Evolutionary conservation across 768 basidiomycete species (phyloP).

Genomic region (Jaapia argillacea): DNA sequence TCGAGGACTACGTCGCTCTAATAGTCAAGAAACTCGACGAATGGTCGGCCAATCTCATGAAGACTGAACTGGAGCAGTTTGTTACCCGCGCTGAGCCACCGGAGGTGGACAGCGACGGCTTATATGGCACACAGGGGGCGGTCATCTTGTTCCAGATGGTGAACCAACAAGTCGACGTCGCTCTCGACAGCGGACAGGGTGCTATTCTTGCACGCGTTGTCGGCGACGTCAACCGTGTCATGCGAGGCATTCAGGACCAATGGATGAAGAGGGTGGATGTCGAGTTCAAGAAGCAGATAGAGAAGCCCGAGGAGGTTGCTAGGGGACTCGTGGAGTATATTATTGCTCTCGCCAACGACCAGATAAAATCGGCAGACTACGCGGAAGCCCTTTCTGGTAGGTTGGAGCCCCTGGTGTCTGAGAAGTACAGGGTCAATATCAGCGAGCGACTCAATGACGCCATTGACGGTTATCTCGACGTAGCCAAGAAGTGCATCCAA

Average conservation of each 20-base stretch:
- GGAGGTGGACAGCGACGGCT: conserved; percentile 80
- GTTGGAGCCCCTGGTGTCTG: conserved; percentile 84
- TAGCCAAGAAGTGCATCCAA: conserved; percentile 95
- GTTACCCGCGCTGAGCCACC: conserved; percentile 74
- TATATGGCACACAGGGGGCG: conserved; percentile 83
- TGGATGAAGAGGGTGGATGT: conserved; percentile 78
- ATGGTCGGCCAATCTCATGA: conserved; percentile 93
- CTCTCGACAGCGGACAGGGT: conserved; percentile 92
- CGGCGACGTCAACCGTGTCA: conserved; percentile 79
- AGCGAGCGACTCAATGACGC: conserved; percentile 87
- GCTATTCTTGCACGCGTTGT: conserved; percentile 87
- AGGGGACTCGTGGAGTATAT: conserved; percentile 92
- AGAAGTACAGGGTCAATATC: conserved; percentile 81
- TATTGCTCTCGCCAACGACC: conserved; percentile 95
- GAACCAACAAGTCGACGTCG: conserved; percentile 92
- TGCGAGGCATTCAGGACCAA: conserved; percentile 79
- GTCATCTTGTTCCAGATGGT: conserved; percentile 98
- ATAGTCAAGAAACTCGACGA: conserved; percentile 95
- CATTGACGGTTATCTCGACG: conserved; percentile 96
- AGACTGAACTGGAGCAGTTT: conserved; percentile 81
- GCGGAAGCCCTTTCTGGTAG: conserved; percentile 79
- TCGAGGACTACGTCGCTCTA: conserved; percentile 91
- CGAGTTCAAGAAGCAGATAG: conserved; percentile 81
- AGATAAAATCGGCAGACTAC: conserved; percentile 92
- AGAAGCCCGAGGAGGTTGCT: conserved; percentile 81